These are phyloP conservation scores for Rhynchosporium secalis DNA, from an alignment of 2,329 filamentous ascomycete species.

Conservation along the genomic window DNA sequence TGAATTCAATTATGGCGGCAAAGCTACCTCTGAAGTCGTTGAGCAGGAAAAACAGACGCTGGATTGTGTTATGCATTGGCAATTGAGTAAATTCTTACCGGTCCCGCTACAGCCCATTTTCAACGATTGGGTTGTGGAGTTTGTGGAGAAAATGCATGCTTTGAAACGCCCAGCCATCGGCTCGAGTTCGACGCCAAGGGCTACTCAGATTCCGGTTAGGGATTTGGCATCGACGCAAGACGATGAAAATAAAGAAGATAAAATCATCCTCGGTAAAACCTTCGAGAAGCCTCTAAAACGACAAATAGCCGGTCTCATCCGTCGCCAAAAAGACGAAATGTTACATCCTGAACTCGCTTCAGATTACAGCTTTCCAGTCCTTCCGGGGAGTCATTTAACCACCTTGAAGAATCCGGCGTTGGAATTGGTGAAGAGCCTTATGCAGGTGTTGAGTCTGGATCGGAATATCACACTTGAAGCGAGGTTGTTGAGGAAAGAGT, in stretches of 20 bases:
- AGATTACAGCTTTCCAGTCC: conserved; percentile 81
- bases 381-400: conserved; percentile 69
- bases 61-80: conserved; percentile 97
- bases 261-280: conserved; percentile 70
- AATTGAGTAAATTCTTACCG: conserved; percentile 88
- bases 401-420: conserved; percentile 71
- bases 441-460: conserved; percentile 89
- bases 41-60: conserved; percentile 75
- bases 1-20: conserved; percentile 97
- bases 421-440: conserved; percentile 88
- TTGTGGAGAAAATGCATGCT: conserved; percentile 89
- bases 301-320: conserved; percentile 78
- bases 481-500: conserved; percentile 81
- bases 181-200: conserved; percentile 53
- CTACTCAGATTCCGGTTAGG: conserved; percentile 59
- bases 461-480: conserved; percentile 89
- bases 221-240: conserved; percentile 60
- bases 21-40: conserved; percentile 80
- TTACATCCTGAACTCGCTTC: conserved; percentile 83
- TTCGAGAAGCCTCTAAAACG: conserved; percentile 92
- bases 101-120: conserved; percentile 78
- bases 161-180: conserved; percentile 67
- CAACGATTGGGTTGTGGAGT: conserved; percentile 90
- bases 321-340: conserved; percentile 83
- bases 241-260: conserved; percentile 56